A percentile compares a stretch with the other conserved stretches of the same genome.
Conservation (phyloP, 2,329 filamentous ascomycete genomes). For the Fusarium guadeloupense region DNA sequence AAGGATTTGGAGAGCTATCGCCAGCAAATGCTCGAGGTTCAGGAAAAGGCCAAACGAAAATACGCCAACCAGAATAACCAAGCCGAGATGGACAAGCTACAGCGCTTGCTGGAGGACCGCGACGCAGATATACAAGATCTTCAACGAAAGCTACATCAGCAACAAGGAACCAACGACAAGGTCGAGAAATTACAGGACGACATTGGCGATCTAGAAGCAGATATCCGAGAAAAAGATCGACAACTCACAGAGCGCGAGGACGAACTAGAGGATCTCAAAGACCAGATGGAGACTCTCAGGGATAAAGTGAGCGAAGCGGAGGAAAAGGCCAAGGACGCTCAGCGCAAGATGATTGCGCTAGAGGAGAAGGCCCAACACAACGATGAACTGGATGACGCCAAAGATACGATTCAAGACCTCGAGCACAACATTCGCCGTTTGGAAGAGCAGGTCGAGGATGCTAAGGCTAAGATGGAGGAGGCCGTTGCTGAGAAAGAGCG, state of each 20-base stretch:
- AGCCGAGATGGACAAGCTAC: slow-evolving; percentile 66
- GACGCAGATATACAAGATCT: slow-evolving; percentile 70
- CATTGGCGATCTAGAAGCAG: slow-evolving; percentile 78
- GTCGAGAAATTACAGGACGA: slow-evolving; percentile 76
- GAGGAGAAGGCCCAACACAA: slow-evolving; percentile 64
- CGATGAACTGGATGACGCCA: slow-evolving; percentile 65
- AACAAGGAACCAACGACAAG: slow-evolving; percentile 65
- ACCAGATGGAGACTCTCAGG: slow-evolving; percentile 67
- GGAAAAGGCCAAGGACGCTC: slow-evolving; percentile 66
- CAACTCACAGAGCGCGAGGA: slow-evolving; percentile 78
- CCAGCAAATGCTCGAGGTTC: slow-evolving; percentile 81
- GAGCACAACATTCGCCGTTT: slow-evolving; percentile 64
- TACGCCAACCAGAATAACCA: slow-evolving; percentile 76
- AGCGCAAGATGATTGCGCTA: slow-evolving; percentile 61
- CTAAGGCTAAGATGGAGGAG: slow-evolving; percentile 63
- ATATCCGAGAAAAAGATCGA: slow-evolving; percentile 79
- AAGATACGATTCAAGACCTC: slow-evolving; percentile 67
- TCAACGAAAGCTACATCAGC: slow-evolving; percentile 65
- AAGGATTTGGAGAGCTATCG: slow-evolving; percentile 86
- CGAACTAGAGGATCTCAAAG: slow-evolving; percentile 73
- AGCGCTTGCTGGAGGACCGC: slow-evolving; percentile 64
- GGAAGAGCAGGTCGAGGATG: slow-evolving; percentile 63
- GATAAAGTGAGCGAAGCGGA: slow-evolving; percentile 62
- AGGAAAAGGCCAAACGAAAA: slow-evolving; percentile 81
- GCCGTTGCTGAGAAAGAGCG: slow-evolving; percentile 64